phyloP scores from a whole-genome alignment of 2,329 filamentous ascomycete species.

The Sphaerulina vaccinii region DNA sequence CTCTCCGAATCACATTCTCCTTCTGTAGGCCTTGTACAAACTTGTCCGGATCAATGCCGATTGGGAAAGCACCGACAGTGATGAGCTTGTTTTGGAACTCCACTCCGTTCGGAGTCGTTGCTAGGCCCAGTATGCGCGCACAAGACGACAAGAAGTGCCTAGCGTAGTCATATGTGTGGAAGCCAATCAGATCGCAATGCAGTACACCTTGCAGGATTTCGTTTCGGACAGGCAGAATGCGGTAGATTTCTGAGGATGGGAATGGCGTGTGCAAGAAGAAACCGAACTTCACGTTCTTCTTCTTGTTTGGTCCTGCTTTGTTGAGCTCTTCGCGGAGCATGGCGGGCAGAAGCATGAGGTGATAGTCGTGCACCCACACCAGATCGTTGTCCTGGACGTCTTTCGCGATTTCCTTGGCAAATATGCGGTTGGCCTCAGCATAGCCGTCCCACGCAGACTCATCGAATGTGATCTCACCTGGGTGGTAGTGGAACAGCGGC shows the following conservation, averaged over 20 bases:
- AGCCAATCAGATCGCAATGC: slow-evolving; percentile 92
- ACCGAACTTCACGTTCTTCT: slow-evolving; percentile 90
- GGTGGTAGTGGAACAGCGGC: slow-evolving; percentile 98
- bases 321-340: slow-evolving; percentile 87
- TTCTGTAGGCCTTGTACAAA: slow-evolving; percentile 87
- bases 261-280: slow-evolving; percentile 99
- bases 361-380: slow-evolving; percentile 98
- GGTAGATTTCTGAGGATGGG: slow-evolving; percentile 93
- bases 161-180: slow-evolving; percentile 99
- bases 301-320: slow-evolving; percentile 59
- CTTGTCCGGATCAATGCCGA: slow-evolving; percentile 96
- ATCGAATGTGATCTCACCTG: slow-evolving; percentile 96
- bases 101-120: slow-evolving; percentile 88
- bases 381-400: slow-evolving; percentile 91
- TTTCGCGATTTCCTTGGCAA: slow-evolving; percentile 81
- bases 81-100: slow-evolving; percentile 86
- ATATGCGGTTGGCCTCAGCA: slow-evolving; percentile 86
- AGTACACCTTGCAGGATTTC: slow-evolving; percentile 83
- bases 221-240: slow-evolving; percentile 89
- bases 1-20: slow-evolving; percentile 81
- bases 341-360: slow-evolving; percentile 92
- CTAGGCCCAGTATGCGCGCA: slow-evolving; percentile 78
- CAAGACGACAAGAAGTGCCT: slow-evolving; percentile 95
- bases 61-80: slow-evolving; percentile 91
- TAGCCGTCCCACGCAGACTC: slow-evolving; percentile 93